Percentiles rank a stretch among this genome's conserved stretches.
These are phyloP conservation scores for Leavenworthia alabamica DNA, from an alignment of 345 rosid genomes.

Conservation along the genomic window DNA sequence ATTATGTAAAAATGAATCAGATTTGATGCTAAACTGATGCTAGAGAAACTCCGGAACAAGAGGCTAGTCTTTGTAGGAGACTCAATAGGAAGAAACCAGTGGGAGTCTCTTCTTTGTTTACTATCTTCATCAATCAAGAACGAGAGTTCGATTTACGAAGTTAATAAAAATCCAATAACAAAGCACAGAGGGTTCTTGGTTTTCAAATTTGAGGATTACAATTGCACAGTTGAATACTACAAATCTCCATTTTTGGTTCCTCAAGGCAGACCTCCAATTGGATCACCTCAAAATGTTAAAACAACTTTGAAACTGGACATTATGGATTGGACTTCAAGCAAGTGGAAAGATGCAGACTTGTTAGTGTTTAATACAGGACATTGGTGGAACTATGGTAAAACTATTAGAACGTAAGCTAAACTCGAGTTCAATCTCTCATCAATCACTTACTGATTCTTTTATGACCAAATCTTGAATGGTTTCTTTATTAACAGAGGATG, in stretches of 20 bases:
- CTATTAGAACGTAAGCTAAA: constrained; percentile 48
- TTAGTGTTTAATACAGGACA: constrained; percentile 80
- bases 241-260: constrained; percentile 68
- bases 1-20: constrained; percentile 31
- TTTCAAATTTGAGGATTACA: constrained; percentile 66
- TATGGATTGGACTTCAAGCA: constrained; percentile 54
- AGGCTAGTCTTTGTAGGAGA: constrained; percentile 86
- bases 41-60: constrained; percentile 55
- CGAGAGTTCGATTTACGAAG: constrained; percentile 60
- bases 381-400: constrained; percentile 89
- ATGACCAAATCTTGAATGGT: constrained; percentile 10
- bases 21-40: constrained; percentile 62
- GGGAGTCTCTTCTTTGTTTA: constrained; percentile 92
- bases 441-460: neutral
- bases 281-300: constrained; percentile 48
- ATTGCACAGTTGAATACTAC: constrained; percentile 86
- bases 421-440: neutral
- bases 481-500: constrained; percentile 43
- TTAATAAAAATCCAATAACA: constrained; percentile 69
- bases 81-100: constrained; percentile 90
- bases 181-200: constrained; percentile 76
- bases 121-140: constrained; percentile 56
- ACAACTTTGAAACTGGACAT: constrained; percentile 57
- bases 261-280: constrained; percentile 57
- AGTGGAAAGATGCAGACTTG: constrained; percentile 72